Conservation (phyloP, 2,329 filamentous ascomycete species). For the Hypoxylon sp. region DNA sequence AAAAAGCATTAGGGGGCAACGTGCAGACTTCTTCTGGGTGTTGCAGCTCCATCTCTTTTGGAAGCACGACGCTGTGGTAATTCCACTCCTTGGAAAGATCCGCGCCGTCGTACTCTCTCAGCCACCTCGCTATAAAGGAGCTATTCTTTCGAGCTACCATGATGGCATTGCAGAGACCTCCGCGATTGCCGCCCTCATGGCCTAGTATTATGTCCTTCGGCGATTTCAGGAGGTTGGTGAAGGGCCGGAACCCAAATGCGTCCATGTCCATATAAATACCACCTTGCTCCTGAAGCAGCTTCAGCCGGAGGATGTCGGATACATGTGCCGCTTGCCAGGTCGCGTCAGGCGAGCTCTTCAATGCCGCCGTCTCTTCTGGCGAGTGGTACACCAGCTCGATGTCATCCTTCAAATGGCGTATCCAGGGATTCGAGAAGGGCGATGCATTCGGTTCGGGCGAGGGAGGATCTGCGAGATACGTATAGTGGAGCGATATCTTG, state of each 20-base stretch:
- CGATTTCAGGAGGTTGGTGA: conserved; percentile 49
- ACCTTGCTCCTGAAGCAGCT: conserved; percentile 52
- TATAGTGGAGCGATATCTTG: conserved; percentile 54
- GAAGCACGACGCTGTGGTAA: conserved; percentile 55
- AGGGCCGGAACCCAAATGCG: conserved; percentile 53
- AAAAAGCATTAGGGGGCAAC: conserved; percentile 54
- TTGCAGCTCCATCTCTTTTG: conserved; percentile 48
- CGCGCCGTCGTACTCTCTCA: conserved; percentile 51
- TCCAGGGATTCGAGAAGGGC: conserved; percentile 54
- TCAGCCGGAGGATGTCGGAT: conserved; percentile 54
- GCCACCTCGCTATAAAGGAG: conserved; percentile 54
- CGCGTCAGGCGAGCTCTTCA: conserved; percentile 49
- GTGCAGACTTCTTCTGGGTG: conserved; percentile 53
- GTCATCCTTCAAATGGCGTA: conserved; percentile 51
- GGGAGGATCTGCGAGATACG: conserved; percentile 54
- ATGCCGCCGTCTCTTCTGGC: conserved; percentile 46
- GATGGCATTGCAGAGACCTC: conserved; percentile 56
- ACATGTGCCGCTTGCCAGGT: conserved; percentile 53
- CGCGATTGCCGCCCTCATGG: conserved; percentile 55
- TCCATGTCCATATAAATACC: conserved; percentile 56
- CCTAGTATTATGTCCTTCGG: conserved; percentile 52
- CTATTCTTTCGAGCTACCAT: conserved; percentile 54
- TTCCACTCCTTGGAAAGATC: conserved; percentile 55
- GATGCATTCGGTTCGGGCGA: conserved; percentile 50
- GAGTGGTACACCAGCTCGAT: conserved; percentile 54